Conservation (phyloP, 2,329 filamentous ascomycete genomes). For the Myriosclerotinia curreyana region DNA sequence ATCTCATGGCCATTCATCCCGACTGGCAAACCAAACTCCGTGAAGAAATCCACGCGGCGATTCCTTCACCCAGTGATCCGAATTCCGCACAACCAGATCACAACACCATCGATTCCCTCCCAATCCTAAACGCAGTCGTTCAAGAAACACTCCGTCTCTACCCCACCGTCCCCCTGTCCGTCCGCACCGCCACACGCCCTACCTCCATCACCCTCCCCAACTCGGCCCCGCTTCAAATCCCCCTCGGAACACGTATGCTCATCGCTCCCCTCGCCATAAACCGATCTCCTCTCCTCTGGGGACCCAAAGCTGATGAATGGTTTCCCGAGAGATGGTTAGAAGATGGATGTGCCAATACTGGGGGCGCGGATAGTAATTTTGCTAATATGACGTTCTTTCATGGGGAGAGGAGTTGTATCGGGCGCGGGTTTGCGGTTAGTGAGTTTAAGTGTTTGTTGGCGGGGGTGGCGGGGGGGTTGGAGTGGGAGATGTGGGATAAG, state of each 20-base stretch:
- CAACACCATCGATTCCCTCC: constrained; percentile 57
- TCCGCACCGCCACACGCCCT: constrained; percentile 56
- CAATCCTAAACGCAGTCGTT: constrained; percentile 64
- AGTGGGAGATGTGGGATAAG: constrained; percentile 38
- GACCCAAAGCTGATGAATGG: constrained; percentile 56
- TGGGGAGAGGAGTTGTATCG: constrained; percentile 81
- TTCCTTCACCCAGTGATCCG: constrained; percentile 42
- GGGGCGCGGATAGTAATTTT: constrained; percentile 73
- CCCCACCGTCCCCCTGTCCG: constrained; percentile 62
- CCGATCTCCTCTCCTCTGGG: constrained; percentile 56
- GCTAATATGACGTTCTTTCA: constrained; percentile 79
- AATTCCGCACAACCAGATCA: constrained; percentile 40
- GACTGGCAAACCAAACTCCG: constrained; percentile 57
- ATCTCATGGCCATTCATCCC: constrained; percentile 53
- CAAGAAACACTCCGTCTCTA: constrained; percentile 66
- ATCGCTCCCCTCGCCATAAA: constrained; percentile 57
- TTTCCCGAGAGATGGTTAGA: constrained; percentile 56
- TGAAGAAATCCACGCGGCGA: constrained; percentile 49
- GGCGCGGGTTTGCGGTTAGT: constrained; percentile 71
- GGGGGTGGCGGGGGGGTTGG: neutral
- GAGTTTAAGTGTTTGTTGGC: constrained; percentile 54
- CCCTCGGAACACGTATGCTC: constrained; percentile 54
- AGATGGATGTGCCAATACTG: constrained; percentile 44
- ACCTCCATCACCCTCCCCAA: constrained; percentile 56
- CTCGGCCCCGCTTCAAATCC: constrained; percentile 55